phyloP scores from a whole-genome alignment of 441 rosid genomes.

The Euphorbia schlechtendalii region DNA sequence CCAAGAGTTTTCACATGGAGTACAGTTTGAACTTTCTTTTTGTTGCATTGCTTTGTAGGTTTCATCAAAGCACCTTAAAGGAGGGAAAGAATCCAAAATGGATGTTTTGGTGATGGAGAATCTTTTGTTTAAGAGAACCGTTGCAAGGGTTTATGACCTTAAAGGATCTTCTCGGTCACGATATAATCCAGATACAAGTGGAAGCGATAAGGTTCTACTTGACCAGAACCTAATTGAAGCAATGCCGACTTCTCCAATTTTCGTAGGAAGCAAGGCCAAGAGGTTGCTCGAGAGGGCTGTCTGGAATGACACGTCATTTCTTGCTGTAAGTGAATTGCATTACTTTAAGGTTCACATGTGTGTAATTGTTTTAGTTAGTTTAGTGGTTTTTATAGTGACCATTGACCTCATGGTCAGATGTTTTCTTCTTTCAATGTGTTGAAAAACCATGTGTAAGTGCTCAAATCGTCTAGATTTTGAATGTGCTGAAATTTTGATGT shows the following conservation, averaged over 20 bases:
- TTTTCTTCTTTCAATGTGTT: too few species aligned
- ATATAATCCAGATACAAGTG: conserved; percentile 77
- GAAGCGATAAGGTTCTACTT: conserved; percentile 82
- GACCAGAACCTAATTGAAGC: conserved; percentile 94
- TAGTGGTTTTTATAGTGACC: too few species aligned
- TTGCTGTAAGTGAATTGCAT: conserved; percentile 92
- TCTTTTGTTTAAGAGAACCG: conserved; percentile 65
- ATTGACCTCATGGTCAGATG: too few species aligned
- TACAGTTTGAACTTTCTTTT: conserved; percentile 1
- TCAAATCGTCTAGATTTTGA: too few species aligned
- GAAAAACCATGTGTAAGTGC: too few species aligned
- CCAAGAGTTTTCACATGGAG: conserved; percentile 3
- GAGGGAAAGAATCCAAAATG: conserved; percentile 79
- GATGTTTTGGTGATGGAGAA: conserved; percentile 96
- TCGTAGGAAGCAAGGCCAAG: conserved; percentile 86
- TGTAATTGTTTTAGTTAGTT: too few species aligned
- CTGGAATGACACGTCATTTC: conserved; percentile 95
- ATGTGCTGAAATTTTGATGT: too few species aligned
- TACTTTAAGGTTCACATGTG: too few species aligned
- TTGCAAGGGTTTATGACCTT: conserved; percentile 74
- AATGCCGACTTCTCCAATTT: conserved; percentile 92
- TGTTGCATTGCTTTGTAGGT: conserved; percentile 41
- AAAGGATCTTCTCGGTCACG: conserved; percentile 94
- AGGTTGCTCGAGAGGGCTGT: conserved; percentile 85
- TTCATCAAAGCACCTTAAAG: conserved; percentile 57